A percentile compares a stretch with the other conserved stretches of the same genome.
Evolutionary conservation across 441 rosid genomes (phyloP).

Genomic region (Euphorbia schlechtendalii): DNA sequence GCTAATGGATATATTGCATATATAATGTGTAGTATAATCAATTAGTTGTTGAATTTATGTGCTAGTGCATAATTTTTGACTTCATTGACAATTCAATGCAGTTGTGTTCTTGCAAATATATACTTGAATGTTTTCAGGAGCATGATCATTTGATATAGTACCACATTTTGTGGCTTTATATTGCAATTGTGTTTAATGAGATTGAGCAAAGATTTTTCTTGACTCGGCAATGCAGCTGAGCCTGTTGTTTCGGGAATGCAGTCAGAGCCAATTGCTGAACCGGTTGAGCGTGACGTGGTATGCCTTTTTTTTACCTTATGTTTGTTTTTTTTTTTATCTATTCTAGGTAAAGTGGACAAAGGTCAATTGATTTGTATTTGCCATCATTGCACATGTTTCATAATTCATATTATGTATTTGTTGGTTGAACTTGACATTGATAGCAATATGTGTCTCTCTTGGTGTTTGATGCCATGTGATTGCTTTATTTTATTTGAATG

Average conservation of each 20-base stretch:
- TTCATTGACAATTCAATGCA: not conserved
- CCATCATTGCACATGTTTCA: too few relatives aligned
- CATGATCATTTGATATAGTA: not conserved
- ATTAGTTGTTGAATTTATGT: not conserved
- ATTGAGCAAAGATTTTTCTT: constrained; percentile 5
- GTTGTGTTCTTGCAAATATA: not conserved
- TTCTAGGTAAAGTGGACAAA: too few relatives aligned
- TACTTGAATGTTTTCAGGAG: not conserved
- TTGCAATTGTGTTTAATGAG: not conserved
- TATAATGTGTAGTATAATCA: not conserved
- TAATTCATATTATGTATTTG: too few relatives aligned
- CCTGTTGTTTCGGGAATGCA: constrained; percentile 19
- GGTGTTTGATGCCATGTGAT: not conserved
- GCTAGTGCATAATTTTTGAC: not conserved
- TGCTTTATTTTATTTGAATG: not conserved
- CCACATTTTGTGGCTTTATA: not conserved
- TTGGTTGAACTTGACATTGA: too few relatives aligned
- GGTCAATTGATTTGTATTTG: too few relatives aligned
- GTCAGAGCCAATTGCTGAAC: constrained; percentile 9
- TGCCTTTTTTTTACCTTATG: not conserved
- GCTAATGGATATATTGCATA: not conserved
- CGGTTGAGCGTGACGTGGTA: constrained; percentile 13
- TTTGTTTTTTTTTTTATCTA: not conserved
- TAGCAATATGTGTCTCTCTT: not conserved
- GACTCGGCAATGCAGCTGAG: constrained; percentile 23